Conservation (phyloP, 257 asterid genomes). For the Gentiana macrophylla region DNA sequence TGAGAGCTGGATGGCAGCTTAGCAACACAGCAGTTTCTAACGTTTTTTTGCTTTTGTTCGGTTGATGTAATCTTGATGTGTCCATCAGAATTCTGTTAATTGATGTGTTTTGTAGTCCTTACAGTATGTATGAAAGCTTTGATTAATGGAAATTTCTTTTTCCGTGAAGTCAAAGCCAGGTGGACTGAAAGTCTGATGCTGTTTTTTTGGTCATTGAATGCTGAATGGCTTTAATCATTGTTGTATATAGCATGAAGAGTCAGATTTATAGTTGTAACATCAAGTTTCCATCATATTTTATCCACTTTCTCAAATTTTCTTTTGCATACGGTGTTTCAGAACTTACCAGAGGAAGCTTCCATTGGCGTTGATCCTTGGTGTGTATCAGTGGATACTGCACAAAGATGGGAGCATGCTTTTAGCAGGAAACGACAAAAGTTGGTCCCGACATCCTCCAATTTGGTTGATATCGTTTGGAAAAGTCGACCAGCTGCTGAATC, state of each 20-base stretch:
- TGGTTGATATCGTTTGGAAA: constrained; percentile 92
- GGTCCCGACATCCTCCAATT: constrained; percentile 51
- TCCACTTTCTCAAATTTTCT: background rate
- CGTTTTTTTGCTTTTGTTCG: background rate
- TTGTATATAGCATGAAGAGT: background rate
- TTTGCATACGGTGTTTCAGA: constrained; percentile 31
- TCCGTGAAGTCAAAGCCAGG: too few species aligned
- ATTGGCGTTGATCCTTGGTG: constrained; percentile 96
- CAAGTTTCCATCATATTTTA: background rate
- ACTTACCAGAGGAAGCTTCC: constrained; percentile 60
- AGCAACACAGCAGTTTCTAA: background rate
- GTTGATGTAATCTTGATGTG: background rate
- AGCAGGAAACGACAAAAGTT: constrained; percentile 67
- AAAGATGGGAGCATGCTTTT: constrained; percentile 72
- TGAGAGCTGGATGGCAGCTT: background rate
- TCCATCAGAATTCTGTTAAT: too few species aligned
- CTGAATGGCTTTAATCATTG: background rate
- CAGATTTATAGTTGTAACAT: background rate
- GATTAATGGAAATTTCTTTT: background rate
- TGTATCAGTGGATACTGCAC: constrained; percentile 83
- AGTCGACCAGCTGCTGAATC: constrained; percentile 58
- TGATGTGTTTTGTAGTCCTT: background rate
- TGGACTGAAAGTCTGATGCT: too few species aligned
- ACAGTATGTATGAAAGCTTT: background rate
- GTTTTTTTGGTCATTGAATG: background rate